Evolutionary conservation across 495 filamentous ascomycete genomes (phyloP).

Genomic region (Hypoxylon cercidicola): DNA sequence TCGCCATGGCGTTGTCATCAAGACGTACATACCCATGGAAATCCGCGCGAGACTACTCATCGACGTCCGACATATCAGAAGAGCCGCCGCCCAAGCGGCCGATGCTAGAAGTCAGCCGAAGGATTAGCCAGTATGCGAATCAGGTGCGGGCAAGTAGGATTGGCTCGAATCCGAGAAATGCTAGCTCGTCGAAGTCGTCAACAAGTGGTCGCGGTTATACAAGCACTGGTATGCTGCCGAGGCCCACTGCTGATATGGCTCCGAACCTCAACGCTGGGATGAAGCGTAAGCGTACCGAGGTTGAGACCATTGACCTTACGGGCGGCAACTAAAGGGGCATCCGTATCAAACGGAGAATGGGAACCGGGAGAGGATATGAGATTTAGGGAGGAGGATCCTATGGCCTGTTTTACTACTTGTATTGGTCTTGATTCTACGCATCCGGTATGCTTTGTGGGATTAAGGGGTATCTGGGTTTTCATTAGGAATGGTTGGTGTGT

Average conservation of each 20-base stretch:
- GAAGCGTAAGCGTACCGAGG: slow-evolving; percentile 28
- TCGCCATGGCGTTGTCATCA: no score
- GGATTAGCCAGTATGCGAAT: not conserved
- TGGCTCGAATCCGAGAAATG: not conserved
- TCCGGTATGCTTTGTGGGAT: no score
- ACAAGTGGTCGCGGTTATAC: not conserved
- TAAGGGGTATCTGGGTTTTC: no score
- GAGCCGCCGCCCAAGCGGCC: not conserved
- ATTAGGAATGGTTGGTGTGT: no score
- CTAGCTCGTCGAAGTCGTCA: not conserved
- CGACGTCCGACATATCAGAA: not conserved
- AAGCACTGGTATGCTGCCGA: not conserved
- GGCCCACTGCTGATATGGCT: not conserved
- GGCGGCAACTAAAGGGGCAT: slow-evolving; percentile 15
- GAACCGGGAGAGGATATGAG: not conserved
- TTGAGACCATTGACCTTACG: slow-evolving; percentile 34
- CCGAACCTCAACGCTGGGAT: slow-evolving; percentile 10
- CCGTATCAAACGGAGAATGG: not conserved
- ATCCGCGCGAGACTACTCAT: no score
- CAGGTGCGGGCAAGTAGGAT: not conserved
- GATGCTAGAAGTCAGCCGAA: not conserved
- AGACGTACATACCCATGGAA: no score
- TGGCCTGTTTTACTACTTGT: not conserved
- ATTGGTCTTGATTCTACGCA: no score
- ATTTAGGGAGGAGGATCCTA: not conserved